Evolutionary conservation across 2,329 filamentous ascomycete species (phyloP), one percentile per base, ranked within the genome.

Genomic region (Ambrosiella cleistominuta): DNA sequence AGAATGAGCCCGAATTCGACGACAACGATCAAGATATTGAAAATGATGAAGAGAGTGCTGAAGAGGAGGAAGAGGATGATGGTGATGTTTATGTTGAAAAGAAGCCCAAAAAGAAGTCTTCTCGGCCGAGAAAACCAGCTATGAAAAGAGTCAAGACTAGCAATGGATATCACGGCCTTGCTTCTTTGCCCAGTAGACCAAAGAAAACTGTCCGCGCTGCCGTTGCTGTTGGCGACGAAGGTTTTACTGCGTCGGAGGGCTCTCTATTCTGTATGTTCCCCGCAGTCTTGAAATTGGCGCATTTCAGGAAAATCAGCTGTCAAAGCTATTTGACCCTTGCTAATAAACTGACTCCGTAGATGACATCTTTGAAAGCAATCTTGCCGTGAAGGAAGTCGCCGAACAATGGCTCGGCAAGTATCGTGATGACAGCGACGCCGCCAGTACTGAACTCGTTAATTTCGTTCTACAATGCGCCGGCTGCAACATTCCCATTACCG

Each of bases 401-500:
- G 74, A 75, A 56, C 73, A 77, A 57, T 85, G 81, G 80, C 73
- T 81, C 60, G 71, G 74, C 60, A 74, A 74, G 60, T 85, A 83
- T 65, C 72, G 74, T 62, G 69, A 70, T 5, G 74, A 83, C 64
- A 72, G 75, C 61, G 71, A 75, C 13, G 71, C 68, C 36, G 79
- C 80, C 9, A 70, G 84, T 62, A 75, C 76, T 13, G 80, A 84
- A 54, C 70, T 85, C 57, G 76, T 86, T 64, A 85, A 85, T 68
- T 83, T 81, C 63, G 76, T 85, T 40, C 70, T 86, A 42, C 77
- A 80, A 65, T 79, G 86, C 62, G 82, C 90, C 15, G 93, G 93
- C 37, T 95, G 90, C 68, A 81, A 88, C 57, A 75, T 87, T 57
- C 79, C 85, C 63, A 80, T 98, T 57, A 85, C 83, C 8, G 78